phyloP scores from a whole-genome alignment of 2,329 filamentous ascomycete genomes.

The Colletotrichum musae region DNA sequence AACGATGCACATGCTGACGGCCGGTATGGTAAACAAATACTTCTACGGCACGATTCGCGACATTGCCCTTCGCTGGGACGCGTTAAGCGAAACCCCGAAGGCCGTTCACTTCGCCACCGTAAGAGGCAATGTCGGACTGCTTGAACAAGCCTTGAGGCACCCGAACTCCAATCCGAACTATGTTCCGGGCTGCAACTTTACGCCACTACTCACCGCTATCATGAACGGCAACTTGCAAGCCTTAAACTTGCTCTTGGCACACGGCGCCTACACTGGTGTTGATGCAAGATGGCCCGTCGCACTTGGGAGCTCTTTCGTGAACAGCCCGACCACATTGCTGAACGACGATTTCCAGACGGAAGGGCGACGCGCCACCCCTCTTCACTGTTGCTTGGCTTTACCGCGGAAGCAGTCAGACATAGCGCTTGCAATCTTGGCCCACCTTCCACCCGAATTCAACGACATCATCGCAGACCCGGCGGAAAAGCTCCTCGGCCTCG shows the following conservation, averaged over 20 bases:
- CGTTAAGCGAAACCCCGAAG: neutral
- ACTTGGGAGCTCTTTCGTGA: neutral
- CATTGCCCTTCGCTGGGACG: slow-evolving; percentile 22
- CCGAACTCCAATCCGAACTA: neutral
- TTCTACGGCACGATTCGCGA: slow-evolving; percentile 3
- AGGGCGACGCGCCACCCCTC: too few relatives aligned
- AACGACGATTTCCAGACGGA: too few relatives aligned
- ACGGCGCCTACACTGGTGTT: neutral
- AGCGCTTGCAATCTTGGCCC: neutral
- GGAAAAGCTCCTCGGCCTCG: slow-evolving; percentile 8
- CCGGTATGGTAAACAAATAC: slow-evolving; percentile 7
- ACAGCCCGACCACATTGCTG: neutral
- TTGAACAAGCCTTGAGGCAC: slow-evolving; percentile 4
- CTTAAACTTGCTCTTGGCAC: neutral
- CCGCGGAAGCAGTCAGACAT: neutral
- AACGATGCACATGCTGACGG: slow-evolving; percentile 17
- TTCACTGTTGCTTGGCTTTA: slow-evolving; percentile 1
- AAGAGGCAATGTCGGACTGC: neutral
- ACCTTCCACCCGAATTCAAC: neutral
- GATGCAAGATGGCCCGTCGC: neutral
- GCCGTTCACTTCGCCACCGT: slow-evolving; percentile 23
- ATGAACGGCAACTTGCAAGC: slow-evolving; percentile 3
- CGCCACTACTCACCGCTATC: slow-evolving; percentile 17
- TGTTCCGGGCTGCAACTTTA: neutral
- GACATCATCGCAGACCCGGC: neutral